Base-by-base conservation (phyloP, 306 rosid genomes). In the Gastrolobium villosum region DNA sequence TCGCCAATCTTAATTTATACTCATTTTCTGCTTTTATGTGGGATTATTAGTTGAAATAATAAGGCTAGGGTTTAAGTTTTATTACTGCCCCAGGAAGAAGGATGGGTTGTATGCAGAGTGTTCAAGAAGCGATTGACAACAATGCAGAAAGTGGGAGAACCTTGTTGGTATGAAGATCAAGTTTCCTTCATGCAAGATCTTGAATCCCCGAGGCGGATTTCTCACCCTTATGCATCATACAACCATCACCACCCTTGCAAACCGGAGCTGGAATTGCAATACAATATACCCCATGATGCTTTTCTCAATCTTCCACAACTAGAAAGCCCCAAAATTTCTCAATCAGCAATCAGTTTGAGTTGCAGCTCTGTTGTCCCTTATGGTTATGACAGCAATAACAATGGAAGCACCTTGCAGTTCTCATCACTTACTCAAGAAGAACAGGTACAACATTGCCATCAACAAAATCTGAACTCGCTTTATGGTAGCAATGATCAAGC, bases 51-150 rank as follows among this genome's bases (percentile, higher is more conserved):
- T 37, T 59, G 65, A 62, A 62, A 62, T 37, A 13, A 14, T 62
- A 6, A 31, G n/a, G 7, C 9, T 9, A 20, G 37, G 7, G 4
- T 1, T 34, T 20, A 15, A 14, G 26, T 20, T 20, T 20, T 20
- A 20, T 20, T 20, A 20, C 26, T 20, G 26, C 2, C 10, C 7
- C 88, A 87, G 90, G 90, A 91, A 84, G 97, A 91, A 87, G 97
- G 97, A 10, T 93, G 98, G 97, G 97, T 86, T 66, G 98, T 88
- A n/a, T 91, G 98, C 54, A 87, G 95, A 70, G 95, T 93, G 70
- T 91, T 91, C 88, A 93, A 87, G 89, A 93, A 93, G 86, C 36
- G 89, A 75, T 52, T 91, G 86, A 36, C 92, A 20, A 82, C 89
- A 60, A 70, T 82, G 73, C 69, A 87, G 56, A 93, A 86, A 75